Evolutionary conservation across 108 stramenopile genomes (phyloP).

Genomic region (Cyclotella distinguenda): DNA sequence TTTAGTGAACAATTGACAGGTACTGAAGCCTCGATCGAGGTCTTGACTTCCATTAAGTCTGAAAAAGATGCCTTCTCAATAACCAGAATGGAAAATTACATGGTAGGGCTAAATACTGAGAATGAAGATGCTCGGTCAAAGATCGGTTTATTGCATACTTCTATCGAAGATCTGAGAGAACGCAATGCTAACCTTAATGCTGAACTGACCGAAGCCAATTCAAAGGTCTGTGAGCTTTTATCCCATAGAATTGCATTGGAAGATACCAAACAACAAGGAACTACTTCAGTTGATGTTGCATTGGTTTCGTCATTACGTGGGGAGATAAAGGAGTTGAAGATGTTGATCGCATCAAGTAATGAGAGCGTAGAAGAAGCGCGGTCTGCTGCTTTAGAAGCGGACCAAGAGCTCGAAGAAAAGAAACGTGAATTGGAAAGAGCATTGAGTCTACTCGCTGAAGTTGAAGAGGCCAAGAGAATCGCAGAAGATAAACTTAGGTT

Average conservation of each 20-base stretch:
- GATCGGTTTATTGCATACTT: neutral
- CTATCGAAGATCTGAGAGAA: constrained; percentile 1
- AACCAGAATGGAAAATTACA: constrained; percentile 9
- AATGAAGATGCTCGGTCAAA: neutral
- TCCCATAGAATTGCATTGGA: neutral
- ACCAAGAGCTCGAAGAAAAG: constrained; percentile 41
- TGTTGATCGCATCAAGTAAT: constrained; percentile 59
- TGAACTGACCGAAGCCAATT: neutral
- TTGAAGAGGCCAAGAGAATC: constrained; percentile 29
- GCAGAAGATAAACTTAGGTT: constrained; percentile 43
- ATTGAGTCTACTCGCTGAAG: constrained; percentile 34
- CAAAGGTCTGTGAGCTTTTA: constrained; percentile 15
- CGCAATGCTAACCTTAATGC: neutral
- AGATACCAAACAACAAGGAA: constrained; percentile 10
- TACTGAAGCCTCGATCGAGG: neutral
- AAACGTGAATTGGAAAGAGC: constrained; percentile 46
- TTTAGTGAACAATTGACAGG: neutral
- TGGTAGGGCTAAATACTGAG: constrained; percentile 4
- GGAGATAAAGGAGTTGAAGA: constrained; percentile 60
- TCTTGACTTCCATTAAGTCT: neutral
- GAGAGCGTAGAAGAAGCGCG: constrained; percentile 65
- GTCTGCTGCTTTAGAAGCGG: constrained; percentile 34
- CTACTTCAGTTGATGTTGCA: constrained; percentile 5
- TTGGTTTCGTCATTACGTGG: constrained; percentile 16
- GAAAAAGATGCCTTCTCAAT: constrained; percentile 10